Evolutionary conservation across 345 rosid genomes (phyloP).

Genomic region (Acer saccharum): DNA sequence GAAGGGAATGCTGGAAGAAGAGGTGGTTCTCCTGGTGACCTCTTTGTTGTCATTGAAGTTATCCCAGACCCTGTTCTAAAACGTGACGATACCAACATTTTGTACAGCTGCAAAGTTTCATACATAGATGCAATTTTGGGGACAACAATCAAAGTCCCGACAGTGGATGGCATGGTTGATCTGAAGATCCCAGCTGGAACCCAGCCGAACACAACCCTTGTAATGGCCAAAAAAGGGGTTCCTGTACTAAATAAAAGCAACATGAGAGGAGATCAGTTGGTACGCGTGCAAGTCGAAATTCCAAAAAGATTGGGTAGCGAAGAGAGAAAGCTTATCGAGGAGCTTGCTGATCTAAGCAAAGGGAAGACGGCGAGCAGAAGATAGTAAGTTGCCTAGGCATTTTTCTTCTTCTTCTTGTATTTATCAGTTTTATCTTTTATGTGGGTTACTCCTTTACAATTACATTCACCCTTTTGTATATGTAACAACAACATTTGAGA

Average conservation of each 20-base stretch:
- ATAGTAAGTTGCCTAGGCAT: constrained; percentile 39
- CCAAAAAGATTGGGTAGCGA: constrained; percentile 88
- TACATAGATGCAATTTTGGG: constrained; percentile 93
- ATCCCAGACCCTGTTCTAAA: constrained; percentile 83
- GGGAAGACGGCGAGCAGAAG: constrained; percentile 76
- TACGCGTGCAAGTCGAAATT: constrained; percentile 95
- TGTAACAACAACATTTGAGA: not conserved
- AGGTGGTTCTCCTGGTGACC: constrained; percentile 95
- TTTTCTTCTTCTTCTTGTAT: not conserved
- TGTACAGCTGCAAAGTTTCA: constrained; percentile 86
- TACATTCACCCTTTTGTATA: not conserved
- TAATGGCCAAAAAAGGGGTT: constrained; percentile 95
- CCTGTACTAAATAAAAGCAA: constrained; percentile 85
- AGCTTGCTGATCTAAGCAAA: constrained; percentile 88
- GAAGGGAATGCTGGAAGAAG: constrained; percentile 95
- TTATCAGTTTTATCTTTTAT: not conserved
- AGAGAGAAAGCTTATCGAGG: constrained; percentile 85
- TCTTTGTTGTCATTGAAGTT: constrained; percentile 80
- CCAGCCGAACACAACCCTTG: constrained; percentile 88
- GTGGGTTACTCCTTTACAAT: not conserved
- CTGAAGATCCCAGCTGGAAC: constrained; percentile 93
- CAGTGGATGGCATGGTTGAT: constrained; percentile 94
- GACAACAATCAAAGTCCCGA: constrained; percentile 81
- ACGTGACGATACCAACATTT: constrained; percentile 82
- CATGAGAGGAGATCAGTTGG: constrained; percentile 95